Base-by-base conservation (phyloP, 345 rosid species). In the Arabis hirsuta region DNA sequence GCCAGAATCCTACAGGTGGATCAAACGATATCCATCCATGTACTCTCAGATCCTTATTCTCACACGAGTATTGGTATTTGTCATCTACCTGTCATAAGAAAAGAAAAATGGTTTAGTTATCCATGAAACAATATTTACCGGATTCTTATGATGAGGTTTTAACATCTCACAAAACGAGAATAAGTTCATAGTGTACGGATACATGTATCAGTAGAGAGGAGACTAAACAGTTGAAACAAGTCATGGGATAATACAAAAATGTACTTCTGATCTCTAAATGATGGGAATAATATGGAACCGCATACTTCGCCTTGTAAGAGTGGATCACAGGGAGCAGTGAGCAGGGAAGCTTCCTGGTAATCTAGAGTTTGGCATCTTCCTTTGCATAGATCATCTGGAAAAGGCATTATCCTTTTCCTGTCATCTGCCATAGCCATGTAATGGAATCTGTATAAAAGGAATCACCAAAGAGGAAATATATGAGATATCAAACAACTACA, bases 1-100 rank as follows among this genome's bases (percentile, higher is more conserved):
- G 96, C 99, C 98, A 95, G 76, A 91, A 95, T 26, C 99, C 99
- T 5, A 95, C 85, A 6, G 96, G 86, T 13, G 97, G 98, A 12
- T 82, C 81, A 13, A 77, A 78, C 76, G 89, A 83, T 73, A 95
- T 84, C 99, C 99, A 95, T 55, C 99, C 99, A 87, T 95, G 99
- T 62, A 91, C 94, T 16, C 76, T 68, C 47, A 85, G 72, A 75
- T 95, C 87, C 78, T 85, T 86, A 81, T 91, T 91, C 76, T 90
- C 96, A 62, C 89, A 82, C 4, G 99, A 90, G 77, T 95, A 95
- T 73, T 91, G 94, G 78, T 95, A 95, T 62, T 95, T 95, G 81
- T 95, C 99, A 80, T 91, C 98, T 72, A 91, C 99, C 99, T 95
- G 83, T 51, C 62, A 52, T 36, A 16, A 69, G 12, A 56, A 55